Evolutionary conservation across 352 stramenopile species (phyloP).

Genomic region (Pythium brachiatum): DNA sequence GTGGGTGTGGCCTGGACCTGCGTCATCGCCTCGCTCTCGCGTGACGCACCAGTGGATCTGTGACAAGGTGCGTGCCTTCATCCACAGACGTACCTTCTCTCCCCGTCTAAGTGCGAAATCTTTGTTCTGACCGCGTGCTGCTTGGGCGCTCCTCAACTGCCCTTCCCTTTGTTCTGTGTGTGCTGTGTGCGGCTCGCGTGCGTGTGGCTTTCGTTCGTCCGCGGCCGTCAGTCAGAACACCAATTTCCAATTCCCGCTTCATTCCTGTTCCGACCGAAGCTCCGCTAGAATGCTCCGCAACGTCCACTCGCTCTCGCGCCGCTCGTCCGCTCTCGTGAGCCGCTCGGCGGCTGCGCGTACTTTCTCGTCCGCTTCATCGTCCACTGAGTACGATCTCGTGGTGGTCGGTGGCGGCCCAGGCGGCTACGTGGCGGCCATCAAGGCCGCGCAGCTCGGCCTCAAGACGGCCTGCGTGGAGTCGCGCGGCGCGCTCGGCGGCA

Average conservation of each 20-base stretch:
- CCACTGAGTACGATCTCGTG: slow-evolving; percentile 77
- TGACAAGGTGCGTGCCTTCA: background rate
- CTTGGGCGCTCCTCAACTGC: slow-evolving; percentile 18
- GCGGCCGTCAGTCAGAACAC: background rate
- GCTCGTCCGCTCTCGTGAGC: slow-evolving; percentile 30
- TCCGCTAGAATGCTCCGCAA: slow-evolving; percentile 31
- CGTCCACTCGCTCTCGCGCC: slow-evolving; percentile 35
- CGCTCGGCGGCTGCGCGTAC: slow-evolving; percentile 31
- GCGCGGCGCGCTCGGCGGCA: slow-evolving; percentile 93
- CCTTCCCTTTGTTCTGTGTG: background rate
- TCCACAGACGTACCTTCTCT: background rate
- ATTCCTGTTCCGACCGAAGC: background rate
- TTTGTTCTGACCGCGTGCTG: slow-evolving; percentile 4
- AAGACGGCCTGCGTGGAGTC: slow-evolving; percentile 99
- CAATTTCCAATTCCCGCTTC: background rate
- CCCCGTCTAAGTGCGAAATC: slow-evolving; percentile 15
- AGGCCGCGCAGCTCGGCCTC: slow-evolving; percentile 96
- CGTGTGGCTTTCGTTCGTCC: slow-evolving; percentile 14
- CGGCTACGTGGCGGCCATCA: slow-evolving; percentile 99
- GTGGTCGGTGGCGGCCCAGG: slow-evolving; percentile 96
- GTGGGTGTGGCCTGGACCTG: background rate
- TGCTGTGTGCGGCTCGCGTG: slow-evolving; percentile 1
- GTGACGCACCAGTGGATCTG: slow-evolving; percentile 11
- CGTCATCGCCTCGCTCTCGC: slow-evolving; percentile 1
- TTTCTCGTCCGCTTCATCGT: slow-evolving; percentile 42